A percentile compares a stretch with the other conserved stretches of the same genome.
Conservation (phyloP, 768 basidiomycete species). For the Termitomyces sp. region DNA sequence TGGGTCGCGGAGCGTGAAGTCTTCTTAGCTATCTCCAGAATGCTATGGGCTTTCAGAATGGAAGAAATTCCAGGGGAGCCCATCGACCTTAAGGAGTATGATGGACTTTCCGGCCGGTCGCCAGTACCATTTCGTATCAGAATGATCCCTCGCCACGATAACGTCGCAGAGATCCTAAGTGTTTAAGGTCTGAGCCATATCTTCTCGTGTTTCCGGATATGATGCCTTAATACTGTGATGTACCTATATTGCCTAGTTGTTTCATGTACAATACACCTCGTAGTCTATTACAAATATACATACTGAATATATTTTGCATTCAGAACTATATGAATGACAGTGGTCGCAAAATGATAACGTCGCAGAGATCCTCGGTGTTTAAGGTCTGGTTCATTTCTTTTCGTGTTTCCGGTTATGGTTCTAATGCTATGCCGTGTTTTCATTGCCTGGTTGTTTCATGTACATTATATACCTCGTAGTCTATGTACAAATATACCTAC, state of each 20-base stretch:
- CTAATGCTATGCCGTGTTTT: too few relatives aligned
- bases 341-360: slow-evolving; percentile 16
- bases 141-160: slow-evolving; percentile 24
- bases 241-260: background rate
- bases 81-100: slow-evolving; percentile 41
- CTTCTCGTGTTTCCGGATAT: background rate
- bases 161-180: slow-evolving; percentile 20
- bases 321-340: background rate
- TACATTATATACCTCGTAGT: slow-evolving; percentile 2
- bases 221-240: background rate
- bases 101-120: slow-evolving; percentile 39
- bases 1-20: slow-evolving; percentile 40
- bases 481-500: background rate
- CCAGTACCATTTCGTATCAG: slow-evolving; percentile 36
- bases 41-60: slow-evolving; percentile 44
- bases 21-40: slow-evolving; percentile 36
- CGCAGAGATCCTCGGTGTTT: slow-evolving; percentile 16
- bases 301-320: background rate
- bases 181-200: background rate
- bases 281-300: background rate
- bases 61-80: slow-evolving; percentile 34
- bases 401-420: background rate
- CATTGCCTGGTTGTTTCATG: background rate
- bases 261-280: background rate
- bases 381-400: background rate